These are phyloP conservation scores for Vanilla planifolia DNA, from an alignment of 106 monocot species.

Conservation along the genomic window DNA sequence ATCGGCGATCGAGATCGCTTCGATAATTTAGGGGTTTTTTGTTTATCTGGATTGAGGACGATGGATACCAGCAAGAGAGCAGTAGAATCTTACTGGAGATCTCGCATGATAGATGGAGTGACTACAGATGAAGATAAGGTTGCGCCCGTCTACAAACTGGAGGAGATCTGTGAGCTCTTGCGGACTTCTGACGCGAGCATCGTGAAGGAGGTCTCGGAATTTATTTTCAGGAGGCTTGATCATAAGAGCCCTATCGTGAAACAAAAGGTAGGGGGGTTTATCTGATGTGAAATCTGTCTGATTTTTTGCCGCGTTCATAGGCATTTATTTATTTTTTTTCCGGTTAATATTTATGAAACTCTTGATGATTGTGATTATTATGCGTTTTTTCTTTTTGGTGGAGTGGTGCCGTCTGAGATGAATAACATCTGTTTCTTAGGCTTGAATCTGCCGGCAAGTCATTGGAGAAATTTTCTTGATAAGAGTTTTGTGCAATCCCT, in stretches of 20 bases:
- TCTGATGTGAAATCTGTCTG: too few relatives aligned
- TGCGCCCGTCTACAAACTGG: conserved; percentile 91
- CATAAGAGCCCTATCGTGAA: conserved; percentile 96
- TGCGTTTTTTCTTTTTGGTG: too few relatives aligned
- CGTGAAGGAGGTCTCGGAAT: conserved; percentile 94
- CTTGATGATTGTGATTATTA: too few relatives aligned
- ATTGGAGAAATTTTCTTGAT: too few relatives aligned
- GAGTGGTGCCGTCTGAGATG: too few relatives aligned
- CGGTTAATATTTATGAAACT: too few relatives aligned
- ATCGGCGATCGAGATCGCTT: background rate
- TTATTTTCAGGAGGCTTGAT: conserved; percentile 83
- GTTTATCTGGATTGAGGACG: conserved; percentile 1
- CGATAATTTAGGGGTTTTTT: background rate
- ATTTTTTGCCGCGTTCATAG: background rate
- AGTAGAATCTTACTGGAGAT: conserved; percentile 95
- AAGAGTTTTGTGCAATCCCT: too few relatives aligned
- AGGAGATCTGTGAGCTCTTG: conserved; percentile 91
- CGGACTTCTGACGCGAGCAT: conserved; percentile 57
- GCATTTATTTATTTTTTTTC: too few relatives aligned
- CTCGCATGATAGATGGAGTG: conserved; percentile 85
- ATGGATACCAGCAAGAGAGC: conserved; percentile 96
- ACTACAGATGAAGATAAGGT: conserved; percentile 94
- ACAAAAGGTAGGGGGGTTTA: conserved; percentile 57
- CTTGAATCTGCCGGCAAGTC: too few relatives aligned
- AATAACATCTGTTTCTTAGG: too few relatives aligned